Conservation (phyloP, 1,284 basidiomycete species). For the Trichosporon sp. region DNA sequence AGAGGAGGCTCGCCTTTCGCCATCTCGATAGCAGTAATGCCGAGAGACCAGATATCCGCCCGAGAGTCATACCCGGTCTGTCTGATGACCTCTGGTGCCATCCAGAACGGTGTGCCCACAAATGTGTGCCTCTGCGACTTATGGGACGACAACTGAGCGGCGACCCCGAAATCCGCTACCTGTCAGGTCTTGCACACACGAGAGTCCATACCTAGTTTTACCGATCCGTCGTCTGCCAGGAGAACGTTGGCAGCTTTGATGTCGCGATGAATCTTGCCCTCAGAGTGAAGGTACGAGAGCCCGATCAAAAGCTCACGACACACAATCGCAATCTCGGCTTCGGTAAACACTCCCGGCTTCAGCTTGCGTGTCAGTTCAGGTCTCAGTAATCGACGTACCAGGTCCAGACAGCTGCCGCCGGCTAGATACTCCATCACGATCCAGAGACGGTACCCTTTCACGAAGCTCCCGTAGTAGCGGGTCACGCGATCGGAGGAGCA, state of each 20-base stretch:
- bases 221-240: conserved; percentile 80
- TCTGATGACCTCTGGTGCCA: conserved; percentile 97
- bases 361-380: conserved; percentile 51
- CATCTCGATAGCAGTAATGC: conserved; percentile 93
- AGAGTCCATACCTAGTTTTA: conserved; percentile 64
- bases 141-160: conserved; percentile 80
- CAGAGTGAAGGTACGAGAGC: conserved; percentile 85
- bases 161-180: conserved; percentile 89
- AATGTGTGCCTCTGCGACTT: conserved; percentile 90
- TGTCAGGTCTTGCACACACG: neutral
- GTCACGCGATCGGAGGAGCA: conserved; percentile 96
- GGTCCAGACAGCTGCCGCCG: conserved; percentile 94
- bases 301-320: conserved; percentile 91
- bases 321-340: conserved; percentile 88
- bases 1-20: conserved; percentile 88
- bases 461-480: conserved; percentile 93
- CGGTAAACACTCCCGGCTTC: conserved; percentile 83
- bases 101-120: conserved; percentile 96
- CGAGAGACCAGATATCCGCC: conserved; percentile 95
- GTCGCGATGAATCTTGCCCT: conserved; percentile 95
- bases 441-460: conserved; percentile 96
- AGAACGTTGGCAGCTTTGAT: conserved; percentile 98
- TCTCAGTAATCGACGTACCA: conserved; percentile 49
- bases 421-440: conserved; percentile 99
- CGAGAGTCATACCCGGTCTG: conserved; percentile 96